A percentile compares a stretch with the other conserved stretches of the same genome.
Evolutionary conservation across 176 grass and related monocot species (phyloP).

Genomic region (Phyllostachys edulis): DNA sequence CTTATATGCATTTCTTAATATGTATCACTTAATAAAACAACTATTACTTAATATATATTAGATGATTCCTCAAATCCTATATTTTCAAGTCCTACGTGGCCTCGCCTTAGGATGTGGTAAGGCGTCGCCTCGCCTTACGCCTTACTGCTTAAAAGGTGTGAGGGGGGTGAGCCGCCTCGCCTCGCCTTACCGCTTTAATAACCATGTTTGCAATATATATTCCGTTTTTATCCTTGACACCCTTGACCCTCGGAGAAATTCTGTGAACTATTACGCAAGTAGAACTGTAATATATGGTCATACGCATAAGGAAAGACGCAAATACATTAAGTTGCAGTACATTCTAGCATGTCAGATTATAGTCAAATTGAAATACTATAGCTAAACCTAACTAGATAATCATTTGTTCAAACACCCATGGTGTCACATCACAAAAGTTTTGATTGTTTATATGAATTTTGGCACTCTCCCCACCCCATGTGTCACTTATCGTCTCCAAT

Average conservation of each 20-base stretch:
- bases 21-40: too few species aligned
- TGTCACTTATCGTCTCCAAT: constrained; percentile 6
- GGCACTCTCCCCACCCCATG: background rate
- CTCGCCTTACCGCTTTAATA: too few species aligned
- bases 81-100: too few species aligned
- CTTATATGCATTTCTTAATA: too few species aligned
- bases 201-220: background rate
- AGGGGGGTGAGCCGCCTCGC: too few species aligned
- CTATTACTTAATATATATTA: too few species aligned
- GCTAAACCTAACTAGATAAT: constrained; percentile 3
- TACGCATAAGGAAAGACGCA: background rate
- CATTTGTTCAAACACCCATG: constrained; percentile 20
- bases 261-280: background rate
- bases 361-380: constrained; percentile 18
- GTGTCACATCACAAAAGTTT: background rate
- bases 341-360: constrained; percentile 8
- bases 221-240: background rate
- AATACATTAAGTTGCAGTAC: background rate
- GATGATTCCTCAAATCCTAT: too few species aligned
- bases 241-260: background rate
- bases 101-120: too few species aligned
- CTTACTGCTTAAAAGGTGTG: too few species aligned
- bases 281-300: background rate
- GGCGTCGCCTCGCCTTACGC: too few species aligned
- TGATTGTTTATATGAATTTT: background rate